A percentile compares a stretch with the other conserved stretches of the same genome.
Evolutionary conservation across 176 grass and related monocot species (phyloP).

Genomic region (Avena eriantha): DNA sequence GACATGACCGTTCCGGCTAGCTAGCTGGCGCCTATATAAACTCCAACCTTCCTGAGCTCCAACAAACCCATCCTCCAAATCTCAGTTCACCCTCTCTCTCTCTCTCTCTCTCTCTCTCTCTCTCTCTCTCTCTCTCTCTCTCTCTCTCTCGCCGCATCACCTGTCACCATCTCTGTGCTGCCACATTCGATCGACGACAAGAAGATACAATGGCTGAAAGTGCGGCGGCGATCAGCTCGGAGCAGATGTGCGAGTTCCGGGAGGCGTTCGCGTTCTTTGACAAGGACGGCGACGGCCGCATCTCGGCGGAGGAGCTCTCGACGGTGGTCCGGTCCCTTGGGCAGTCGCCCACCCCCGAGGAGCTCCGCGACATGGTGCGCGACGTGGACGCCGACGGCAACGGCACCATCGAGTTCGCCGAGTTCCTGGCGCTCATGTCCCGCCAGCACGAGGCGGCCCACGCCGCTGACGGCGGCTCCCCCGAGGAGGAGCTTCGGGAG

Average conservation of each 20-base stretch:
- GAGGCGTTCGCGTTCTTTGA: constrained; percentile 92
- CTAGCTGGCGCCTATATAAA: neutral
- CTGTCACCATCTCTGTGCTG: neutral
- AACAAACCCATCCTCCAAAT: neutral
- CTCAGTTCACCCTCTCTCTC: neutral
- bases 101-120: too few species aligned
- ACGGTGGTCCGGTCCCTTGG: constrained; percentile 80
- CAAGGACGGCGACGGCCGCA: constrained; percentile 91
- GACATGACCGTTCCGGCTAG: neutral
- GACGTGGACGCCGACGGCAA: constrained; percentile 82
- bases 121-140: too few species aligned
- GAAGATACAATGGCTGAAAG: neutral
- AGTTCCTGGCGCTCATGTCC: constrained; percentile 74
- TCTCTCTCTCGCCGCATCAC: too few species aligned
- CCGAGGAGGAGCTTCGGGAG: constrained; percentile 78
- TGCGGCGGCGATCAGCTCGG: neutral
- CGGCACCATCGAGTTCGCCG: constrained; percentile 81
- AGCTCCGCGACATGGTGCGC: constrained; percentile 76
- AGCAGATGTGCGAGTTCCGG: constrained; percentile 74
- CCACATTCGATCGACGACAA: neutral
- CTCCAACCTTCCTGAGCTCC: neutral
- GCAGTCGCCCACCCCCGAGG: constrained; percentile 54
- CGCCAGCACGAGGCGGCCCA: constrained; percentile 19
- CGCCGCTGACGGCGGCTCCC: constrained; percentile 15
- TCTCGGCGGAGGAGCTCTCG: constrained; percentile 74